phyloP scores from a whole-genome alignment of 2,329 filamentous ascomycete species.

The Gnomoniopsis sp. region DNA sequence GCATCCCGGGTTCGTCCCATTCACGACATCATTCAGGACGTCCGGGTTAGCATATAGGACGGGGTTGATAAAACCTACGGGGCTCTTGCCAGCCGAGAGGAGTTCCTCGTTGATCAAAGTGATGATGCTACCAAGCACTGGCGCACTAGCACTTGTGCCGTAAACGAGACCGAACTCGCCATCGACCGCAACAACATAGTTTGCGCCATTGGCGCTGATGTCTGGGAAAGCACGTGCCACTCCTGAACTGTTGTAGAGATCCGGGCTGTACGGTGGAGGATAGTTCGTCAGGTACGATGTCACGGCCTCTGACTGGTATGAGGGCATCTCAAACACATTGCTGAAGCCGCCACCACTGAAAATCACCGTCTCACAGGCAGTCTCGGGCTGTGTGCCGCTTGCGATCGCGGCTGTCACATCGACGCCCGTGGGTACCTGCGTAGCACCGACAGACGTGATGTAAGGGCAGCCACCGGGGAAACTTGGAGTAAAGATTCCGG shows the following conservation, averaged over 20 bases:
- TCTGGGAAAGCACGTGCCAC: constrained; percentile 7
- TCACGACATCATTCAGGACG: constrained; percentile 12
- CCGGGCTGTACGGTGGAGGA: constrained; percentile 6
- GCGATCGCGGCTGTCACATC: constrained; percentile 1
- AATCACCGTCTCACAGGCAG: constrained; percentile 11
- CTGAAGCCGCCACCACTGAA: constrained; percentile 10
- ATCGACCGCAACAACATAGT: constrained; percentile 9
- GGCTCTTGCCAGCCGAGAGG: constrained; percentile 3
- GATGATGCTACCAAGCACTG: constrained; percentile 7
- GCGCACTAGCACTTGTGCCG: constrained; percentile 8
- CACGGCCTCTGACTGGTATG: constrained; percentile 9
- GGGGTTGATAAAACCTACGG: constrained; percentile 14
- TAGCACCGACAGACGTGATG: constrained; percentile 39
- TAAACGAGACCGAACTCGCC: constrained; percentile 7
- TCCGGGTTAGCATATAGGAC: constrained; percentile 6
- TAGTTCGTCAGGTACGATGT: constrained; percentile 3
- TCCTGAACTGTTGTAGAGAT: constrained; percentile 3
- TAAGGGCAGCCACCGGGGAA: constrained; percentile 44
- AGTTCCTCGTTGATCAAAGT: constrained; percentile 12
- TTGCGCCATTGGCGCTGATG: constrained; percentile 7
- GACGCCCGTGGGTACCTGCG: constrained; percentile 7
- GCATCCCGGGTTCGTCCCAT: constrained; percentile 13
- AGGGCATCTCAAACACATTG: constrained; percentile 7
- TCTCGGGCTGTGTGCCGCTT: constrained; percentile 4
- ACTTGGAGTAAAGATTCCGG: constrained; percentile 35